Base-by-base conservation (phyloP, 2,329 filamentous ascomycete species). In the Geosmithia flava region DNA sequence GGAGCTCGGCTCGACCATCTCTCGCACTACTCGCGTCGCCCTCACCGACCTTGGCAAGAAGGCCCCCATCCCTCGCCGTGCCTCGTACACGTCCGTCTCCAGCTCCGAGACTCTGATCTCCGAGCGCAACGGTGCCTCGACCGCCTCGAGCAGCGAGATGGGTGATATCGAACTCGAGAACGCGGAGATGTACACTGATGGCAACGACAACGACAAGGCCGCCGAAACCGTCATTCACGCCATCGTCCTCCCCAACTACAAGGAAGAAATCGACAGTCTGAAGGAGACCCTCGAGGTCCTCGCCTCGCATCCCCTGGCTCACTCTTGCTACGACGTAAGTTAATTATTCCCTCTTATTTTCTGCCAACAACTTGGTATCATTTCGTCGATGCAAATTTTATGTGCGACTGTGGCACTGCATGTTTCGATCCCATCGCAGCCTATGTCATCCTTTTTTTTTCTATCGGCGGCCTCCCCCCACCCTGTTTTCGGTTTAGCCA, bases 211-310 rank as follows among this genome's bases (percentile, higher is more conserved):
- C 17, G 15, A 41, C n/a, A 27, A 27, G 23, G 23, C 23, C 23
- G 23, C 23, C 23, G 8, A 71, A 7, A 66, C 66, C 20, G 63
- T 83, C 48, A 65, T 84, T 29, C 80, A 85, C 58, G 80, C 77
- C 15, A 83, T 87, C 52, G 69, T 87, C 53, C 71, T 87, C 42
- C 83, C 83, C 17, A 85, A 85, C 57, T 87, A 87, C 66, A 84
- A 84, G 62, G 83, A 87, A 60, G 81, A 86, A 49, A 66, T 80
- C 49, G 79, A 83, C 50, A 84, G 79, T 0, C 67, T 87, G 44
- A 72, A 76, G 52, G 81, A 85, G 58, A 87, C 83, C 0, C 64
- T 87, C 19, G 76, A 81, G 41, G 82, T 87, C 20, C 64, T 87
- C 51, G 81, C 81, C 5, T 81, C 75, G 29, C 83, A 87, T 57